Evolutionary conservation across 1,139 yeast species (phyloP).

Genomic region (Yamadazyma epiphylla): DNA sequence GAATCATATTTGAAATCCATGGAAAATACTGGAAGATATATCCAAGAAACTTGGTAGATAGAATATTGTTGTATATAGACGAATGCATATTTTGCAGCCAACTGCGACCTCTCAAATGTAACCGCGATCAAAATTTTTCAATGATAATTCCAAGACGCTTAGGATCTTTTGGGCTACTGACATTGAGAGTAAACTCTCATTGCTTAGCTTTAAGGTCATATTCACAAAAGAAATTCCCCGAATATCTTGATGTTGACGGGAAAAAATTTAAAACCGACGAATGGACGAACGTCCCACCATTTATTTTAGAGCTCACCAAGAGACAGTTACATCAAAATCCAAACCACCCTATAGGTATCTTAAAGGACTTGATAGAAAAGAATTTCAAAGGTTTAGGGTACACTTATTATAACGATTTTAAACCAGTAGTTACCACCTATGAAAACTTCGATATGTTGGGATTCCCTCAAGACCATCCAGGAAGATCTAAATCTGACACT

Average conservation of each 20-base stretch:
- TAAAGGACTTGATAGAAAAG: conserved; percentile 67
- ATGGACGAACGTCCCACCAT: conserved; percentile 83
- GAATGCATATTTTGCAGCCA: too few species aligned
- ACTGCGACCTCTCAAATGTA: too few species aligned
- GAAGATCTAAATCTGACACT: conserved; percentile 88
- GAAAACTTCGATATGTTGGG: conserved; percentile 91
- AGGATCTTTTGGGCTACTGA: too few species aligned
- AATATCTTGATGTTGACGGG: conserved; percentile 44
- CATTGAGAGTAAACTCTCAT: too few species aligned
- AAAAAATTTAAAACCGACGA: conserved; percentile 59
- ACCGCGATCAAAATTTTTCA: too few species aligned
- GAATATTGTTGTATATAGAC: too few species aligned
- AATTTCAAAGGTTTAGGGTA: conserved; percentile 67
- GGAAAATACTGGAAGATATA: conserved; percentile 67
- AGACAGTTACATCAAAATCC: conserved; percentile 71
- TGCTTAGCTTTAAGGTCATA: neutral
- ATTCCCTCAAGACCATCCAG: conserved; percentile 90
- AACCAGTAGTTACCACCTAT: conserved; percentile 75
- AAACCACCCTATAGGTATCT: conserved; percentile 85
- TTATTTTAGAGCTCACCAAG: conserved; percentile 65
- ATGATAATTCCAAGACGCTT: too few species aligned
- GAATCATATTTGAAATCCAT: conserved; percentile 48
- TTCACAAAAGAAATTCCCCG: conserved; percentile 16
- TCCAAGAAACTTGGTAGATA: conserved; percentile 92
- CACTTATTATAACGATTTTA: conserved; percentile 75